These are phyloP conservation scores for Thelephora aurantiotincta DNA, from an alignment of 768 basidiomycete species.

Conservation along the genomic window DNA sequence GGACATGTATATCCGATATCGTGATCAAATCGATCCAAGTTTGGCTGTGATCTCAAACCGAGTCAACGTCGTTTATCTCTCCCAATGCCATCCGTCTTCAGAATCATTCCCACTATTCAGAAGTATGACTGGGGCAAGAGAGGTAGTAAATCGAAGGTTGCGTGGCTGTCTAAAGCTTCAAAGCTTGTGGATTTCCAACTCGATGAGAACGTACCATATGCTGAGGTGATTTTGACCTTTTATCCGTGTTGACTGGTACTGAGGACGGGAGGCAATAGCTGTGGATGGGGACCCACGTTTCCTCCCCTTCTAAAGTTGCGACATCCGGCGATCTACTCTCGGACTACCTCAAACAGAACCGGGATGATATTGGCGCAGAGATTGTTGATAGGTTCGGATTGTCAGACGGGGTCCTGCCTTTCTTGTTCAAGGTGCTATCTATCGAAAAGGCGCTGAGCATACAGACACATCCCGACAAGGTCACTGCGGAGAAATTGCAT, in stretches of 20 bases:
- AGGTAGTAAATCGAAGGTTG: conserved; percentile 73
- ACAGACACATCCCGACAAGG: conserved; percentile 46
- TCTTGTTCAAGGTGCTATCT: conserved; percentile 45
- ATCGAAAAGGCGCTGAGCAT: conserved; percentile 47
- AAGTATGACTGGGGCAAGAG: conserved; percentile 93
- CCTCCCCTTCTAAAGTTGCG: conserved; percentile 39
- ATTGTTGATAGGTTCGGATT: conserved; percentile 12
- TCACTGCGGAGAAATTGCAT: conserved; percentile 33
- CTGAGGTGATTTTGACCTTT: conserved; percentile 51
- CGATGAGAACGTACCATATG: conserved; percentile 69
- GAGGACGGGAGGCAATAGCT: conserved; percentile 33
- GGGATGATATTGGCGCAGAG: conserved; percentile 37
- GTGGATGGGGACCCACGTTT: conserved; percentile 98
- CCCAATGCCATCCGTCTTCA: conserved; percentile 39
- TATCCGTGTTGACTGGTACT: neutral
- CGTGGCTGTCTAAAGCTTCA: conserved; percentile 58
- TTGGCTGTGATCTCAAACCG: too few relatives aligned
- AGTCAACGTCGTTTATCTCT: too few relatives aligned
- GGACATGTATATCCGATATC: neutral
- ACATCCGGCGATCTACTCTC: conserved; percentile 34
- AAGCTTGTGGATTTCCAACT: conserved; percentile 50
- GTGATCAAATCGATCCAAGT: too few relatives aligned
- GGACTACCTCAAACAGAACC: conserved; percentile 48
- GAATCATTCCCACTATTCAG: conserved; percentile 72
- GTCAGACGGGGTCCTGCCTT: conserved; percentile 23